Base-by-base conservation (phyloP, 2,329 filamentous ascomycete genomes). In the Magnaporthiopsis poae region DNA sequence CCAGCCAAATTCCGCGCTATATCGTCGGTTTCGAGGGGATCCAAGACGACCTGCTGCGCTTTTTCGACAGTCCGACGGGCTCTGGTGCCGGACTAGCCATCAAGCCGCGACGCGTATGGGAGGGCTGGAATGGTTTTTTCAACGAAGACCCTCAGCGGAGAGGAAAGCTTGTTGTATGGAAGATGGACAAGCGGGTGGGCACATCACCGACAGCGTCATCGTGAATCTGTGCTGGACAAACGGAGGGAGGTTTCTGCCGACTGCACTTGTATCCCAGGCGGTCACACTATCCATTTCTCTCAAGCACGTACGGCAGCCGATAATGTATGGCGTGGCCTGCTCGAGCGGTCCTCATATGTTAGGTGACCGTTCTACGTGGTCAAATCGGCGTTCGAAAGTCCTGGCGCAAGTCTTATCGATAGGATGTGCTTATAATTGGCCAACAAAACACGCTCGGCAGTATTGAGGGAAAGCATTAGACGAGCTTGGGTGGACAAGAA, bases 1-100 rank as follows among this genome's bases (percentile, higher is more conserved):
- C 27, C 27, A 25, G 5, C 35, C 74, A 78, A 71, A 71, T 83
- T 65, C 85, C 86, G 31, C 77, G 84, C 18, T 88, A 84, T 71
- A 81, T 89, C 21, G 80, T 86, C 9, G 86, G 84, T 0, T 89
- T 88, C 68, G 82, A 88, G 71, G 83, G 84, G 56, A 79, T 88
- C 36, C 82, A 86, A 72, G 72, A 71, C 0, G 76, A 77, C 66
- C 68, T 88, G 67, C 72, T 70, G 39, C 75, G 77, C 3, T 85
- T 82, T 68, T 80, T 85, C 67, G 75, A 70, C 5, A 75, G 76
- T 25, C 71, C 71, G 68, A 56, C 68, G 35, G 68, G 76, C 1
- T 73, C 77, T 31, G 79, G 79, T 1, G 74, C 72, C n/a, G 73
- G 75, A 0, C 75, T 82, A 35, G 79, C 78, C 2, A 76, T 82